A percentile compares a stretch with the other conserved stretches of the same genome.
Evolutionary conservation across 176 grass and related monocot genomes (phyloP).

Genomic region (Eleusine coracana): DNA sequence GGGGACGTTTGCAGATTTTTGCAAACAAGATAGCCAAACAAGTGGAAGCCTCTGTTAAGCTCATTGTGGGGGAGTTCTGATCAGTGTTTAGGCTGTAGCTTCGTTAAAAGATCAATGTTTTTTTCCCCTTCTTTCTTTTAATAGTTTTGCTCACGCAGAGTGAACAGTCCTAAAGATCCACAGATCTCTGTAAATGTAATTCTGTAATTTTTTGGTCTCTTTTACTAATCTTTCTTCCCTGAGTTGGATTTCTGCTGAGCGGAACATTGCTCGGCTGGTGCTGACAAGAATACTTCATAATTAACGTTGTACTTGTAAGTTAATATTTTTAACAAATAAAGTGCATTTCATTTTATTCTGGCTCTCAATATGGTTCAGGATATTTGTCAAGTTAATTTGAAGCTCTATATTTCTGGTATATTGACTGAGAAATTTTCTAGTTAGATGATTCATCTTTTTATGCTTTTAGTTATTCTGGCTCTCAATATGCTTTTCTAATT

Average conservation of each 20-base stretch:
- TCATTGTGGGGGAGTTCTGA: not conserved
- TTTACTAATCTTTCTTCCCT: conserved; percentile 28
- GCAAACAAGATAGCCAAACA: conserved; percentile 19
- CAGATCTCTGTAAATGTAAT: conserved; percentile 52
- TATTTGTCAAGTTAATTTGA: too few relatives aligned
- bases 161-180: not conserved
- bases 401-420: too few relatives aligned
- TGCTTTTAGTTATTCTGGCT: too few relatives aligned
- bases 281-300: conserved; percentile 14
- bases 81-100: not conserved
- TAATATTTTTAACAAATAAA: conserved; percentile 35
- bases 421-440: too few relatives aligned
- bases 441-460: too few relatives aligned
- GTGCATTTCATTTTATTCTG: not conserved
- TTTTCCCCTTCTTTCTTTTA: not conserved
- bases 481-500: too few relatives aligned
- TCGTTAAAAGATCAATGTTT: not conserved
- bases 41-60: not conserved
- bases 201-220: conserved; percentile 40
- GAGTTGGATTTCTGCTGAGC: not conserved
- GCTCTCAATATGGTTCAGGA: too few relatives aligned
- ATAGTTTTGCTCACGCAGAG: not conserved
- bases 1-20: not conserved
- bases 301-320: conserved; percentile 26
- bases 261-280: not conserved